Evolutionary conservation across 225 moss, liverwort and hornwort species (phyloP).

Genomic region (Pseudoscleropodium purum): DNA sequence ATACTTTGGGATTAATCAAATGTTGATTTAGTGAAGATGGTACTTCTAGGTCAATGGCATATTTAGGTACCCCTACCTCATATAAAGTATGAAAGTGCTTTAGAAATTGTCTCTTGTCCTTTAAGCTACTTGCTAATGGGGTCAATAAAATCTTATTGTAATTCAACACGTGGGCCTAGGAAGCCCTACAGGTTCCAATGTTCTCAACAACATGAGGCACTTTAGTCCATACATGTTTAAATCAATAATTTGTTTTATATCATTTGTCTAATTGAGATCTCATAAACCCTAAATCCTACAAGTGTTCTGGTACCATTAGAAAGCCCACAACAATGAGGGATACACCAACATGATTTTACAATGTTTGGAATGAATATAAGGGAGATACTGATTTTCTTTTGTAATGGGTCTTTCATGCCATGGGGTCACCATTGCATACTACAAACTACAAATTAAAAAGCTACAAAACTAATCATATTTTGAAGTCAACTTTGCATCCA

Average conservation of each 20-base stretch:
- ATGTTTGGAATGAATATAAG: neutral
- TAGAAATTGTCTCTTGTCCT: neutral
- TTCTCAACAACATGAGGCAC: neutral
- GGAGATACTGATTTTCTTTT: neutral
- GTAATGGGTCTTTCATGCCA: neutral
- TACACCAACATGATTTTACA: neutral
- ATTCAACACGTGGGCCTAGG: neutral
- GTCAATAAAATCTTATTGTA: neutral
- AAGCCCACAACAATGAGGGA: rapidly evolving
- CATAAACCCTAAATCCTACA: neutral
- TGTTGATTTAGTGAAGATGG: neutral
- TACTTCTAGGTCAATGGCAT: neutral
- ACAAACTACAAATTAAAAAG: neutral
- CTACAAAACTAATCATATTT: neutral
- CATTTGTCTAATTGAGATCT: neutral
- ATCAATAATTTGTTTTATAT: neutral
- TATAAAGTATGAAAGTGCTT: neutral
- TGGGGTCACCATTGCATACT: neutral
- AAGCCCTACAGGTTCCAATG: neutral
- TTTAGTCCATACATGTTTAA: too few species aligned
- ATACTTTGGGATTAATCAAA: neutral
- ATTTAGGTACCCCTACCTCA: neutral
- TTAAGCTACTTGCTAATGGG: neutral
- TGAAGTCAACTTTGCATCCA: neutral
- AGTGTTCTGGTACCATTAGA: rapidly evolving